Conservation (phyloP, 1,139 yeast genomes). For the Blastobotrys buckinghamii region DNA sequence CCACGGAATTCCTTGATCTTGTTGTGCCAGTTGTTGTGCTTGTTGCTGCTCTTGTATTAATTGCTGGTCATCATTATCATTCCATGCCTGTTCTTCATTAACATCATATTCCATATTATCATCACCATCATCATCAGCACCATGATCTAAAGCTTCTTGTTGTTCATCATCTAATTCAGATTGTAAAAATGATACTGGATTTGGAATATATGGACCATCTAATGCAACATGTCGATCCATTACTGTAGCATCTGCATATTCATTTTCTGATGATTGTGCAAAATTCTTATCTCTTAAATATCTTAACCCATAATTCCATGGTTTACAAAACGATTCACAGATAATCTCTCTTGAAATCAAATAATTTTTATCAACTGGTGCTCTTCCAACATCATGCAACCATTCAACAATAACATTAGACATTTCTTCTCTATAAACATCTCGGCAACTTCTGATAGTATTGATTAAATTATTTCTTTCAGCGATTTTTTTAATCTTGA, state of each 20-base stretch:
- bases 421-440: constrained; percentile 76
- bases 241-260: constrained; percentile 9
- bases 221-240: constrained; percentile 17
- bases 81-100: not conserved
- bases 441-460: constrained; percentile 62
- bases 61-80: not conserved
- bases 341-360: constrained; percentile 45
- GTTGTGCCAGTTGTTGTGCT: no score
- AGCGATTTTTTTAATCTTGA: constrained; percentile 49
- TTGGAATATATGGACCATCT: constrained; percentile 21
- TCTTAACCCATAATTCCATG: constrained; percentile 44
- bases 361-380: constrained; percentile 50
- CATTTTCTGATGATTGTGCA: not conserved
- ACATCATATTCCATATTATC: not conserved
- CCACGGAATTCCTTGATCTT: no score
- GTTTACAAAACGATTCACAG: constrained; percentile 46
- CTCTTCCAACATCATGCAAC: constrained; percentile 54
- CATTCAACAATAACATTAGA: constrained; percentile 63
- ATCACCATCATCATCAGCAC: constrained; percentile 12
- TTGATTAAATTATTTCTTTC: constrained; percentile 59
- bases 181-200: constrained; percentile 10
- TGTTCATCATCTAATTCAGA: not conserved
- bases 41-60: no score
- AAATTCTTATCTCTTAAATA: not conserved
- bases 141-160: constrained; percentile 11